Percentiles rank a stretch among this genome's conserved stretches.
Evolutionary conservation across 176 grass and related monocot species (phyloP).

Genomic region (Musa itinerans): DNA sequence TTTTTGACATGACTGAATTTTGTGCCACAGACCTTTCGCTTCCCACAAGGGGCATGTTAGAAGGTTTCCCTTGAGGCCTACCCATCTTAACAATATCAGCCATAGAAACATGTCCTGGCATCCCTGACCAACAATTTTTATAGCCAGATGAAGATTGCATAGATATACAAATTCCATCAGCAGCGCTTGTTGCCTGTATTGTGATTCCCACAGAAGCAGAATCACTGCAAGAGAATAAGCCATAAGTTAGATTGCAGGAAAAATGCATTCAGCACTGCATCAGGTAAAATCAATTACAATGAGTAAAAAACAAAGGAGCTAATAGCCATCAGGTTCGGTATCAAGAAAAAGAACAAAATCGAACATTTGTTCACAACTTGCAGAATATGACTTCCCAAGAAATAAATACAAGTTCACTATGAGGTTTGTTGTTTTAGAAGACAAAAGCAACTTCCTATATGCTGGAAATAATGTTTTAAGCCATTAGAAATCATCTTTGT

Average conservation of each 20-base stretch:
- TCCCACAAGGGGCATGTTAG: constrained; percentile 29
- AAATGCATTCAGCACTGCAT: background rate
- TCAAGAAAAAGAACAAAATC: too few relatives aligned
- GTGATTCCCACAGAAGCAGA: constrained; percentile 32
- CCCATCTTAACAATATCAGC: constrained; percentile 95
- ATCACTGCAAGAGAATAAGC: constrained; percentile 27
- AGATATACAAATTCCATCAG: constrained; percentile 44
- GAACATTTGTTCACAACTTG: too few relatives aligned
- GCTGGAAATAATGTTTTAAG: too few relatives aligned
- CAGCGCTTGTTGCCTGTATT: constrained; percentile 20
- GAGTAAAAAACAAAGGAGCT: background rate
- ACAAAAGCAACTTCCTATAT: too few relatives aligned
- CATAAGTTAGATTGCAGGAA: constrained; percentile 3
- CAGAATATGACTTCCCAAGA: too few relatives aligned
- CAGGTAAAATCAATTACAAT: background rate
- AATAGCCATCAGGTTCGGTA: too few relatives aligned
- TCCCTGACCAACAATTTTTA: constrained; percentile 68
- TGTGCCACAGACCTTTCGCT: constrained; percentile 55
- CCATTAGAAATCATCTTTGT: too few relatives aligned
- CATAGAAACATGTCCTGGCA: constrained; percentile 73
- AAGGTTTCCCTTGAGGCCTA: constrained; percentile 49
- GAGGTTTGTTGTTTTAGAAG: too few relatives aligned
- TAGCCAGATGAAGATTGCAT: constrained; percentile 47
- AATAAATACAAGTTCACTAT: too few relatives aligned
- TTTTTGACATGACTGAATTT: constrained; percentile 31